Percentiles rank a stretch among this genome's conserved stretches.
These are phyloP conservation scores for Suillus cothurnatus DNA, from an alignment of 768 basidiomycete species.

Conservation along the genomic window DNA sequence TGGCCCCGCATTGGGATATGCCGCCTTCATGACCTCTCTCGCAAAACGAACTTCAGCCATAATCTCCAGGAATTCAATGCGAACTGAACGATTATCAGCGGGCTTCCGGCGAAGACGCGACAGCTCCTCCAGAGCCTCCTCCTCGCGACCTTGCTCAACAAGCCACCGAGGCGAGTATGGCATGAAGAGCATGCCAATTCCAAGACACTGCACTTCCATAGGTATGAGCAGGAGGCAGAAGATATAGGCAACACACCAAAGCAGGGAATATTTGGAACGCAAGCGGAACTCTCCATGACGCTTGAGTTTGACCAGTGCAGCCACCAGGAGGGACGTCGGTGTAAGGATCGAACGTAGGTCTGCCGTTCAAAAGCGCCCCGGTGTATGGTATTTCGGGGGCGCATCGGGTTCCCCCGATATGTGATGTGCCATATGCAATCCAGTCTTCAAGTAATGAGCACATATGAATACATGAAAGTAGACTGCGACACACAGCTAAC, in stretches of 20 bases:
- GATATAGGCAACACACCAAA: constrained; percentile 28
- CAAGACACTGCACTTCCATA: constrained; percentile 25
- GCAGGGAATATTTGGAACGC: constrained; percentile 42
- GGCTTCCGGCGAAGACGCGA: constrained; percentile 38
- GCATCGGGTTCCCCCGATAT: constrained; percentile 35
- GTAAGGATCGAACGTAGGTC: constrained; percentile 32
- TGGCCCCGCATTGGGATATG: constrained; percentile 25
- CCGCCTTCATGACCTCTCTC: constrained; percentile 21
- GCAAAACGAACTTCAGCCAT: constrained; percentile 38
- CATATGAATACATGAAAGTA: neutral
- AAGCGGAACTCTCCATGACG: constrained; percentile 38
- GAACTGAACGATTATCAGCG: constrained; percentile 32
- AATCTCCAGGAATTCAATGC: constrained; percentile 43
- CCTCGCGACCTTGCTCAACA: constrained; percentile 38
- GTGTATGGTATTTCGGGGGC: constrained; percentile 32
- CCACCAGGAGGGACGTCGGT: constrained; percentile 32
- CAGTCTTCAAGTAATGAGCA: constrained; percentile 25
- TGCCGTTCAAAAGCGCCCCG: constrained; percentile 35
- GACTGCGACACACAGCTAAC: constrained; percentile 29
- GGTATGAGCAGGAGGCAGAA: neutral
- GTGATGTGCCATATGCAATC: constrained; percentile 36
- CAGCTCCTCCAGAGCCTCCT: constrained; percentile 37
- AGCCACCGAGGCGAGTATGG: constrained; percentile 51
- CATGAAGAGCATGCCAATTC: constrained; percentile 36
- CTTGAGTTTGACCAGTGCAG: constrained; percentile 32